phyloP scores from a whole-genome alignment of 345 rosid genomes.

The Gossypium stocksii region DNA sequence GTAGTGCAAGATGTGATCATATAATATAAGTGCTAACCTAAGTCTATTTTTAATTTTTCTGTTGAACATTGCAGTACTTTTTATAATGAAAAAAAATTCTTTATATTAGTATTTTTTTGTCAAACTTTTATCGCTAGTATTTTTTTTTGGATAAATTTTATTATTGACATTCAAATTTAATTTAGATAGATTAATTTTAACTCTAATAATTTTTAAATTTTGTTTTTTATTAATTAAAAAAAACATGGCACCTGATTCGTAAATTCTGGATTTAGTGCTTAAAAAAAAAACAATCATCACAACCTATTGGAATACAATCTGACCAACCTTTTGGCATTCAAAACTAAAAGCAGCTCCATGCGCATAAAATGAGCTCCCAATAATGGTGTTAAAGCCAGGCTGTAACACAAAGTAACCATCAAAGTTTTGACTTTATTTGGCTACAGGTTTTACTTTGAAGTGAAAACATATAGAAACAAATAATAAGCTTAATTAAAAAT shows the following conservation, averaged over 20 bases:
- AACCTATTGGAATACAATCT: neutral
- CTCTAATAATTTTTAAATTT: neutral
- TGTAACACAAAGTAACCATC: neutral
- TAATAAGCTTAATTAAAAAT: neutral
- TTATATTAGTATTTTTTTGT: no score
- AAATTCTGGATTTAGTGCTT: neutral
- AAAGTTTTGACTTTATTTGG: neutral
- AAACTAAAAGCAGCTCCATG: neutral
- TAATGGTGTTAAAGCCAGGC: neutral
- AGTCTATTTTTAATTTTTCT: no score
- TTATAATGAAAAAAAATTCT: no score
- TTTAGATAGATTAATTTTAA: no score
- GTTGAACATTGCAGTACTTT: no score
- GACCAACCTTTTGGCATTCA: neutral
- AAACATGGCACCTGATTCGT: neutral
- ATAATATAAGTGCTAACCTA: no score
- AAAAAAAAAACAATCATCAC: neutral
- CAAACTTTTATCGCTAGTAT: no score
- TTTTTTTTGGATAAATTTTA: no score
- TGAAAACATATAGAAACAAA: neutral
- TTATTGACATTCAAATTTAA: no score
- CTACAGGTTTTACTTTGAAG: slow-evolving; percentile 7
- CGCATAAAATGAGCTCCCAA: neutral
- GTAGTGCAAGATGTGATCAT: no score
- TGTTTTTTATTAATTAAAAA: neutral